Evolutionary conservation across 805 yeast genomes (phyloP), one percentile per base, ranked within the genome.

Genomic region (Wickerhamiella hasegawae): DNA sequence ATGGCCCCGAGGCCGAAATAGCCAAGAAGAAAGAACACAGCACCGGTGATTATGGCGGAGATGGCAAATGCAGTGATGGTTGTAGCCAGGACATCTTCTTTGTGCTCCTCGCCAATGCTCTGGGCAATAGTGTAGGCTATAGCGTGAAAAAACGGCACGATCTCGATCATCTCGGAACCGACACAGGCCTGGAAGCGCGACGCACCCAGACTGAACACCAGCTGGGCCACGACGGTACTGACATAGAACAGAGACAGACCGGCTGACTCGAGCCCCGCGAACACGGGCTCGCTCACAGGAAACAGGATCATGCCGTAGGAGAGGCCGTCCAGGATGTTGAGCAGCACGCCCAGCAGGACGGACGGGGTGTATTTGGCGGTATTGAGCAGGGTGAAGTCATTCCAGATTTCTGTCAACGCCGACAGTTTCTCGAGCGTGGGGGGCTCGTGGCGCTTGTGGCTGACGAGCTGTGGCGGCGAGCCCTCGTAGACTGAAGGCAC

Each of bases 81-180:
- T 0, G 98, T 90, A 1, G 94, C 75, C 24, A 84, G 61, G 4
- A 83, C 68, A 20, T 59, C 55, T n/a, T 54, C 55, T 2, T 55
- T 57, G 18, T 60, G 54, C 3, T 59, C 61, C 9, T 58, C 66
- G 6, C 76, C 76, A 47, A 81, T 62, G 17, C 65, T 62, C 2
- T 57, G 52, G 53, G 76, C 62, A 33, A 90, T 75, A 11, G 76
- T 62, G 19, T 69, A 62, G 1, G 96, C 96, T 94, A 90, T 85
- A 2, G 92, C 68, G 51, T 90, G 98, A 63, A 87, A 87, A 54
- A 90, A 90, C 2, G 98, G 98, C 2, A 95, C 93, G n/a, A 90
- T 83, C 55, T 90, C 98, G 45, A 90, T 90, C 98, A 90, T 90
- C 58, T 90, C 97, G 3, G 94, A 80, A 1, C 98, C 98, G 30